Evolutionary conservation across 768 basidiomycete genomes (phyloP).

Genomic region (Hortiboletus campestris): DNA sequence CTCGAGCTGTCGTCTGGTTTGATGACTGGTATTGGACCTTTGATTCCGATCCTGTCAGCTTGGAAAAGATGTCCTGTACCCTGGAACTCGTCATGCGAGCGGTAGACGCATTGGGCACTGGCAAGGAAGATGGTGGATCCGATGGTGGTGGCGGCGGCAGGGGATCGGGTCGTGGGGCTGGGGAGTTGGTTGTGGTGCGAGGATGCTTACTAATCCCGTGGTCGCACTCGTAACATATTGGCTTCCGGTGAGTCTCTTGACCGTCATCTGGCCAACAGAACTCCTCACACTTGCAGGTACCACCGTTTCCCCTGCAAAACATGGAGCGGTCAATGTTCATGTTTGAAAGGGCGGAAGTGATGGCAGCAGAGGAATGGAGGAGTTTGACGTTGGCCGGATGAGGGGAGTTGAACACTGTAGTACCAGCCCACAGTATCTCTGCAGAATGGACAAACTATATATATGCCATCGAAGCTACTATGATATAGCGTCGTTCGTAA

Average conservation of each 20-base stretch:
- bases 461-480: too few species aligned
- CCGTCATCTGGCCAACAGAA: neutral
- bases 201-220: slow-evolving; percentile 1
- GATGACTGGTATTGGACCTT: neutral
- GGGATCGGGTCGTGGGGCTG: neutral
- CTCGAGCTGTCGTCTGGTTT: neutral
- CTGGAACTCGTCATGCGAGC: neutral
- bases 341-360: neutral
- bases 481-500: neutral
- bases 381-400: too few species aligned
- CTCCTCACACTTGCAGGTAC: neutral
- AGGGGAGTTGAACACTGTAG: too few species aligned
- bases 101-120: neutral
- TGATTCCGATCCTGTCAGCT: neutral
- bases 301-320: neutral
- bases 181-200: neutral
- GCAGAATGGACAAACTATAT: neutral
- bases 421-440: neutral
- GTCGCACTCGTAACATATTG: neutral
- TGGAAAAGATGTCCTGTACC: neutral
- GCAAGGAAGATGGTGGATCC: neutral
- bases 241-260: neutral
- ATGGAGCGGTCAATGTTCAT: neutral
- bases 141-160: neutral
- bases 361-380: too few species aligned